phyloP scores from a whole-genome alignment of 192 early-diverging fungal species.

The Coemansia sp. region DNA sequence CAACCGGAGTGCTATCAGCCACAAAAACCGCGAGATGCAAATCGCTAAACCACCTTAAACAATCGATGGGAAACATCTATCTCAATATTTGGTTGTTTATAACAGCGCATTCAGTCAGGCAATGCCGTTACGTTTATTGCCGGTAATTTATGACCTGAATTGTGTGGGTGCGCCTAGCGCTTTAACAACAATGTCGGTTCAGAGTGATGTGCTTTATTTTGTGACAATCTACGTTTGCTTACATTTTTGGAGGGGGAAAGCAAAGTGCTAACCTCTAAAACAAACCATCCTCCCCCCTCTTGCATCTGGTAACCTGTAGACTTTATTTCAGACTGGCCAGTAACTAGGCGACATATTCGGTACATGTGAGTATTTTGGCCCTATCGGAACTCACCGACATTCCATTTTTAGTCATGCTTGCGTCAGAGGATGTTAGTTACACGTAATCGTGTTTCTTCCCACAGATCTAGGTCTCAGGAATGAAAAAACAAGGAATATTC shows the following conservation, averaged over 20 bases:
- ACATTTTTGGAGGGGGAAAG: neutral
- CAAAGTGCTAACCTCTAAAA: neutral
- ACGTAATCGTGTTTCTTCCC: neutral
- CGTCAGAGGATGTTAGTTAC: neutral
- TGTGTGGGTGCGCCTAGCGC: neutral
- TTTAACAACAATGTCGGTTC: neutral
- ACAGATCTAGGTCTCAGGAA: neutral
- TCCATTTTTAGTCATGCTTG: neutral
- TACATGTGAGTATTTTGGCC: neutral
- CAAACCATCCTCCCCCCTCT: neutral
- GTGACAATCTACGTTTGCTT: neutral
- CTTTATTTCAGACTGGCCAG: neutral
- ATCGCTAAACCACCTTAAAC: neutral
- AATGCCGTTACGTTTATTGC: conserved; percentile 3
- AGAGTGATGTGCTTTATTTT: neutral
- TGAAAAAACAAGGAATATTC: neutral
- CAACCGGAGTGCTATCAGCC: conserved; percentile 1
- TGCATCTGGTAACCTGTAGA: conserved; percentile 3
- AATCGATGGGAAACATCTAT: neutral
- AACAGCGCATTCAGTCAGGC: neutral
- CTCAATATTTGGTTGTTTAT: neutral
- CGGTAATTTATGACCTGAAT: neutral
- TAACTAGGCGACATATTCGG: conserved; percentile 1
- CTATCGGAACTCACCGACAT: neutral
- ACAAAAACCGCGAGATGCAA: neutral